Evolutionary conservation across 352 stramenopile genomes (phyloP).

Genomic region (Pythium dissotocum): DNA sequence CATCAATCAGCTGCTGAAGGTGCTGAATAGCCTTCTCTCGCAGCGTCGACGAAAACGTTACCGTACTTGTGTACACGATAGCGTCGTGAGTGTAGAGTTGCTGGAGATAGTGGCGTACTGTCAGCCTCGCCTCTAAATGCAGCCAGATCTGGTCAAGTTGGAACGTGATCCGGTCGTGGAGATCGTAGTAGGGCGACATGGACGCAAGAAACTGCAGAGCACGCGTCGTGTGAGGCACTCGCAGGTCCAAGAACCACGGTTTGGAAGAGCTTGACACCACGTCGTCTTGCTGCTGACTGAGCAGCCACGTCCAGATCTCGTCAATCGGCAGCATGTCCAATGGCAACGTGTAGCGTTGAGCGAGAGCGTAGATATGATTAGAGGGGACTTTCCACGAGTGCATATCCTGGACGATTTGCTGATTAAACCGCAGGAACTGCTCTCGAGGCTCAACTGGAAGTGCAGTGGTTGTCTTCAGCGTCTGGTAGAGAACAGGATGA

Average conservation of each 20-base stretch:
- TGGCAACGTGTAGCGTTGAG: slow-evolving; percentile 28
- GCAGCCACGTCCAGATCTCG: slow-evolving; percentile 36
- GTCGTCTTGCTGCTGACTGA: slow-evolving; percentile 2
- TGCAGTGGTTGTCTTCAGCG: not conserved
- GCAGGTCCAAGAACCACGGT: slow-evolving; percentile 35
- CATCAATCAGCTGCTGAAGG: slow-evolving; percentile 25
- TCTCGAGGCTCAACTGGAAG: not conserved
- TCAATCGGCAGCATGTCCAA: slow-evolving; percentile 35
- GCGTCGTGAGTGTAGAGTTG: slow-evolving; percentile 34
- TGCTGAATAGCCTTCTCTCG: slow-evolving; percentile 31
- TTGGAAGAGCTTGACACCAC: not conserved
- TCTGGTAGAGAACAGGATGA: slow-evolving; percentile 8
- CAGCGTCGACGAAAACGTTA: slow-evolving; percentile 32
- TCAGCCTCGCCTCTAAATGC: slow-evolving; percentile 36
- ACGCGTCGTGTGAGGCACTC: slow-evolving; percentile 31
- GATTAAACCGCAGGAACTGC: slow-evolving; percentile 27
- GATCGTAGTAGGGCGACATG: slow-evolving; percentile 38
- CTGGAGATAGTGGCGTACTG: slow-evolving; percentile 41
- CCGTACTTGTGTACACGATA: slow-evolving; percentile 27
- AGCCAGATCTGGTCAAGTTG: slow-evolving; percentile 32
- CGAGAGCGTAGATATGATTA: slow-evolving; percentile 31
- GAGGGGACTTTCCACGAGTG: slow-evolving; percentile 36
- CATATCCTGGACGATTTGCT: slow-evolving; percentile 32
- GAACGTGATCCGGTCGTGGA: slow-evolving; percentile 28
- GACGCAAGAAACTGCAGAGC: slow-evolving; percentile 33